These are phyloP conservation scores for Ramalina peruviana DNA, from an alignment of 495 filamentous ascomycete species.

Conservation along the genomic window DNA sequence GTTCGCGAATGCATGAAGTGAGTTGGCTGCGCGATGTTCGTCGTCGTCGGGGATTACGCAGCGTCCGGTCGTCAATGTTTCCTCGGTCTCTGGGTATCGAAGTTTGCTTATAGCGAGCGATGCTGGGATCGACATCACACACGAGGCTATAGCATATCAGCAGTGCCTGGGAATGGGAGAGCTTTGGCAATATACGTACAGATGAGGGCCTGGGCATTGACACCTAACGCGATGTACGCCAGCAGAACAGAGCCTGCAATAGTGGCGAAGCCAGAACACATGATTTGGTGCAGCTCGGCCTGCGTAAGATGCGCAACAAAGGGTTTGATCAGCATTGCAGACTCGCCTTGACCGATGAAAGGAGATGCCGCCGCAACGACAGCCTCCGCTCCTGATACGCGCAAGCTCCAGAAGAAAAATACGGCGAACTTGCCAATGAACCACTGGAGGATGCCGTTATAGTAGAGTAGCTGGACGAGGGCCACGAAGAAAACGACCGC, in stretches of 20 bases:
- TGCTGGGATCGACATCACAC: slow-evolving; percentile 83
- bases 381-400: slow-evolving; percentile 84
- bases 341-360: slow-evolving; percentile 90
- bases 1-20: slow-evolving; percentile 73
- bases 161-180: not conserved
- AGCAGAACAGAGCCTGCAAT: slow-evolving; percentile 64
- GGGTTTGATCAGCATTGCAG: slow-evolving; percentile 78
- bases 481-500: slow-evolving; percentile 90
- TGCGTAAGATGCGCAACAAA: slow-evolving; percentile 71
- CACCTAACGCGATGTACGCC: slow-evolving; percentile 64
- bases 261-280: slow-evolving; percentile 63
- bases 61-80: slow-evolving; percentile 63
- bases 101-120: slow-evolving; percentile 78
- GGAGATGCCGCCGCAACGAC: slow-evolving; percentile 88
- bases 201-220: slow-evolving; percentile 74
- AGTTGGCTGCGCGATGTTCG: slow-evolving; percentile 56
- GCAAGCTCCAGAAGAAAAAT: slow-evolving; percentile 82
- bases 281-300: slow-evolving; percentile 81
- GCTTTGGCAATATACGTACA: slow-evolving; percentile 41
- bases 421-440: slow-evolving; percentile 70
- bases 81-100: slow-evolving; percentile 76
- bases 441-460: slow-evolving; percentile 72
- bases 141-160: slow-evolving; percentile 6
- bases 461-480: slow-evolving; percentile 69
- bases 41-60: slow-evolving; percentile 66